Evolutionary conservation across 352 stramenopile species (phyloP).

Genomic region (Pythium sukuiense): DNA sequence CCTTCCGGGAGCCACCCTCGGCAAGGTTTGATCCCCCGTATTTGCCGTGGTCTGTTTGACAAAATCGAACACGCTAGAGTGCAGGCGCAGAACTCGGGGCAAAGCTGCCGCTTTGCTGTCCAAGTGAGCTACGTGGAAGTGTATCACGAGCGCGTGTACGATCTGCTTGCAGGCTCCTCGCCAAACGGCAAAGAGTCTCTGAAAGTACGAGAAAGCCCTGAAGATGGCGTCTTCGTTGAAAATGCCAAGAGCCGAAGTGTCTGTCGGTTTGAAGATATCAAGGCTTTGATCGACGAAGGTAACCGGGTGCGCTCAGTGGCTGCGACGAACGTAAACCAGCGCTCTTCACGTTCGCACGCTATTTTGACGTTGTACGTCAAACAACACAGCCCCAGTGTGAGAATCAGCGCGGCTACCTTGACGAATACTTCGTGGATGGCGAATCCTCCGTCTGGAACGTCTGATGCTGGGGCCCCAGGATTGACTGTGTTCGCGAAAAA

Average conservation of each 20-base stretch:
- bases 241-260: slow-evolving; percentile 48
- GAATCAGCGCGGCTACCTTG: not conserved
- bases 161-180: slow-evolving; percentile 38
- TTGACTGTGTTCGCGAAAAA: slow-evolving; percentile 33
- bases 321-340: slow-evolving; percentile 43
- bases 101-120: slow-evolving; percentile 31
- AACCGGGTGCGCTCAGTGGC: slow-evolving; percentile 57
- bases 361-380: slow-evolving; percentile 65
- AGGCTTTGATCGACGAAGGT: slow-evolving; percentile 60
- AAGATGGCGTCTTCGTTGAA: slow-evolving; percentile 69
- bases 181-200: slow-evolving; percentile 46
- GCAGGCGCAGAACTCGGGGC: slow-evolving; percentile 11
- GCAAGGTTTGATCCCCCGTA: slow-evolving; percentile 56
- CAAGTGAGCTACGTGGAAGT: slow-evolving; percentile 84
- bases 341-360: slow-evolving; percentile 61
- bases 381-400: slow-evolving; percentile 19
- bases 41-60: slow-evolving; percentile 65
- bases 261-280: slow-evolving; percentile 50
- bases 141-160: slow-evolving; percentile 76
- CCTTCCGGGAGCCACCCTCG: slow-evolving; percentile 15
- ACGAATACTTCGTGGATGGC: not conserved
- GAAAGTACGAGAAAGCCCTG: slow-evolving; percentile 71
- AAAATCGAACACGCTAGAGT: slow-evolving; percentile 33
- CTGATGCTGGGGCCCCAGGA: not conserved
- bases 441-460: not conserved